Evolutionary conservation across 225 moss, liverwort and hornwort genomes (phyloP), one percentile per base, ranked within the genome.

Genomic region (Pseudisothecium myosuroides): DNA sequence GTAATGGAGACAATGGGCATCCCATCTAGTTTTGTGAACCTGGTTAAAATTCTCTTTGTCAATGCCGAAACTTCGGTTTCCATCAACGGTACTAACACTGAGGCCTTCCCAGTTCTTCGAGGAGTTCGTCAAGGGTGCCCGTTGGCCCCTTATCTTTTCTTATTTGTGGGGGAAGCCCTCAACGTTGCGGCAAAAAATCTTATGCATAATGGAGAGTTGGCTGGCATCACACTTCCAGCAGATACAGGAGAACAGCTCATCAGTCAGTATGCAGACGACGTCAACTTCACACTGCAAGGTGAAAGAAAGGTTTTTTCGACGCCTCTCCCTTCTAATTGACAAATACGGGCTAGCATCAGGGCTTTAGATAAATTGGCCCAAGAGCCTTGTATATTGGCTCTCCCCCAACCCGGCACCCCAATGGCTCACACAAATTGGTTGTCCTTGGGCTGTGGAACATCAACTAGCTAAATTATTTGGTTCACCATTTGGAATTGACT

Each of bases 131-230:
- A 66, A 20, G 37, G 66, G 0, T 66, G 66, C 3, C 6, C 20
- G 0, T 2, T 19, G 0, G 36, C 66, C 0, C 66, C 37, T 0
- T 37, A 66, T 1, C 28, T 61, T 2, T 66, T 66, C 6, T 5
- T 66, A 1, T 66, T 66, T 20, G 20, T 66, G 2, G 37, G 11
- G 0, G 37, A 66, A 20, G 66, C 66, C 0, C 11, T 66, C 5
- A 66, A 66, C 3, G 5, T 37, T 1, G 37, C 6, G 0, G 11
- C 66, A 0, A 66, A 66, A 37, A 1, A 37, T 6, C 5, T 66
- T 0, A 3, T 66, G 1, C 1, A 0, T 1, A 20, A 1, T 0
- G 10, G 37, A 1, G 37, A 66, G 1, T 2, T 66, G 5, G 4
- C 7, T 1, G 14, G 34, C 9, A 65, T 65, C 2, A 2, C 17